Evolutionary conservation across 2,329 filamentous ascomycete genomes (phyloP).

Genomic region (Xylaria sp.): DNA sequence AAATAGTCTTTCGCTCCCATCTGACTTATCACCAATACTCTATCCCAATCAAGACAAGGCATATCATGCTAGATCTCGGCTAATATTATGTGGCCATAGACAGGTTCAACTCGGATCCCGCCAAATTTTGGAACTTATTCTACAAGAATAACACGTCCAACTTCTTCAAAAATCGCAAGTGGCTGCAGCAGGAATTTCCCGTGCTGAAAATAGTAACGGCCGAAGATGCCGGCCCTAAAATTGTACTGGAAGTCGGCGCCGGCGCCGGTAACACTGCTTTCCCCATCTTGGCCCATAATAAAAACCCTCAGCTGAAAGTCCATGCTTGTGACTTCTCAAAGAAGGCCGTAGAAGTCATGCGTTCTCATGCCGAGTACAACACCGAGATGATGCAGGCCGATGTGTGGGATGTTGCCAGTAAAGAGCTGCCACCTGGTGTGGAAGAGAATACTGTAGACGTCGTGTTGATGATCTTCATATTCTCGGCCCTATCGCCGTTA

Average conservation of each 20-base stretch:
- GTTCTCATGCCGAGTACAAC: constrained; percentile 80
- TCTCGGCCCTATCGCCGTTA: constrained; percentile 85
- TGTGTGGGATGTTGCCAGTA: constrained; percentile 89
- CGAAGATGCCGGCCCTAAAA: constrained; percentile 73
- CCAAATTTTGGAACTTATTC: constrained; percentile 98
- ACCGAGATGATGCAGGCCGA: constrained; percentile 81
- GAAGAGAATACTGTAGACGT: constrained; percentile 86
- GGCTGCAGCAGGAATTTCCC: constrained; percentile 96
- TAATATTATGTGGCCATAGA: constrained; percentile 55
- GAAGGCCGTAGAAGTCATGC: constrained; percentile 93
- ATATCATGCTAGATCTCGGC: constrained; percentile 1
- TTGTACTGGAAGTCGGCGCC: constrained; percentile 89
- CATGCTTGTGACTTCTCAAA: constrained; percentile 98
- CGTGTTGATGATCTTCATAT: constrained; percentile 95
- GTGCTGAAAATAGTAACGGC: constrained; percentile 80
- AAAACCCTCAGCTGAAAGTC: constrained; percentile 82
- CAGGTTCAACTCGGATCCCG: constrained; percentile 89
- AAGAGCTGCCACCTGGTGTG: constrained; percentile 79
- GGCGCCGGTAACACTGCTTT: constrained; percentile 98
- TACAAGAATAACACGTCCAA: constrained; percentile 98
- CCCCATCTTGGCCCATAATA: constrained; percentile 84
- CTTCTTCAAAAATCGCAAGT: constrained; percentile 99
- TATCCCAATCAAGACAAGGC: constrained; percentile 11
- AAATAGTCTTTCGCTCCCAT: constrained; percentile 79
- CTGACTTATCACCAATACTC: constrained; percentile 59